These are phyloP conservation scores for Petasospora fabianii DNA, from an alignment of 1,139 yeast genomes.

Conservation along the genomic window DNA sequence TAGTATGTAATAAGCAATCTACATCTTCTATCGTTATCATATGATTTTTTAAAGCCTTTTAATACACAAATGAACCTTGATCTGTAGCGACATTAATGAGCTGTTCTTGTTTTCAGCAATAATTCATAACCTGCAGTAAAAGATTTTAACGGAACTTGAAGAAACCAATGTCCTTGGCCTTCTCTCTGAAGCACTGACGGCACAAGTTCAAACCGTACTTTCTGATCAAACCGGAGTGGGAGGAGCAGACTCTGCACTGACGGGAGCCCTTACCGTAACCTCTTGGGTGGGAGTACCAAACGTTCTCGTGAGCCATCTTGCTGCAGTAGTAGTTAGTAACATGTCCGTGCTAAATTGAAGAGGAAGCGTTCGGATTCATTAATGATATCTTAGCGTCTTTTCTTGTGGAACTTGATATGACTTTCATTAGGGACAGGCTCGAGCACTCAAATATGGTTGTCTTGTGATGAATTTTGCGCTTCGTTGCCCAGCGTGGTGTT, in stretches of 20 bases:
- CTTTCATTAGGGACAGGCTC: too few relatives aligned
- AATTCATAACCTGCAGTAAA: constrained; percentile 4
- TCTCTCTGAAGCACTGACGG: constrained; percentile 99
- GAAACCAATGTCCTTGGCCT: constrained; percentile 99
- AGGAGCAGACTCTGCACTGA: constrained; percentile 98
- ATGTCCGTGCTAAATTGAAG: not conserved
- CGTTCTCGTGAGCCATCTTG: constrained; percentile 99
- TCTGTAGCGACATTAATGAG: constrained; percentile 6
- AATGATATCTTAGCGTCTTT: too few relatives aligned
- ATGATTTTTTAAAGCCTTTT: constrained; percentile 7
- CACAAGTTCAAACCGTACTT: constrained; percentile 99
- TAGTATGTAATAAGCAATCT: not conserved
- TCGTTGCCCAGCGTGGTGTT: not conserved
- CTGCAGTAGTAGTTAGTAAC: constrained; percentile 24
- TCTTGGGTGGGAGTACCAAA: constrained; percentile 99
- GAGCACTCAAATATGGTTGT: too few relatives aligned
- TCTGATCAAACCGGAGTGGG: constrained; percentile 99
- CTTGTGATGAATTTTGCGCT: not conserved
- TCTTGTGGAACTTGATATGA: too few relatives aligned
- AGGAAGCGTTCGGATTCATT: too few relatives aligned
- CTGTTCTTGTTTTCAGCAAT: constrained; percentile 1
- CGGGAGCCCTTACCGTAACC: constrained; percentile 99
- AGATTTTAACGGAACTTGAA: constrained; percentile 86
- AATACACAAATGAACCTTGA: constrained; percentile 20
- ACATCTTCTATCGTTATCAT: not conserved